A percentile compares a stretch with the other conserved stretches of the same genome.
Conservation (phyloP, 148 eudicot genomes). For the Silene conica region DNA sequence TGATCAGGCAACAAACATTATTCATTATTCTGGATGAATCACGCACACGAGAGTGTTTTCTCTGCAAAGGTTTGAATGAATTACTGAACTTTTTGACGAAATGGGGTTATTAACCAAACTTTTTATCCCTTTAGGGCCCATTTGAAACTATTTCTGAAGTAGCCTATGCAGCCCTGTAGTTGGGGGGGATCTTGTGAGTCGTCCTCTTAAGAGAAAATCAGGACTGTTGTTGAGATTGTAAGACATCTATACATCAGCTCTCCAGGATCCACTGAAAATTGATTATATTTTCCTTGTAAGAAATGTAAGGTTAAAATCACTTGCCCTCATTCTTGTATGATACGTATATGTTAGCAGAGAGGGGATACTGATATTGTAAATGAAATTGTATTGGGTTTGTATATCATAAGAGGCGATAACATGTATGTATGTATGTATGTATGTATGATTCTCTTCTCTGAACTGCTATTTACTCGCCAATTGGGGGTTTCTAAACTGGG, state of each 20-base stretch:
- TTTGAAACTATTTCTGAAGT: no score
- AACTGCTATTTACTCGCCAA: neutral
- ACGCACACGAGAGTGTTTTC: conserved; percentile 91
- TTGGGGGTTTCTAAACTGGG: neutral
- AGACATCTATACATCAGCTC: neutral
- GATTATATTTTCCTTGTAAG: no score
- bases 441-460: conserved; percentile 33
- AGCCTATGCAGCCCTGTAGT: no score
- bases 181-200: neutral
- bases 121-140: no score
- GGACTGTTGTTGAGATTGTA: neutral
- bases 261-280: neutral
- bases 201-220: neutral
- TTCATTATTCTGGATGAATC: conserved; percentile 98
- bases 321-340: neutral
- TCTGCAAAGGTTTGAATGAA: conserved; percentile 66
- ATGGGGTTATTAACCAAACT: no score
- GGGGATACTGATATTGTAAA: neutral
- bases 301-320: neutral
- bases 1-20: conserved; percentile 86
- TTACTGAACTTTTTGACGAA: no score
- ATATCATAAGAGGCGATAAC: conserved; percentile 89
- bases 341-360: neutral
- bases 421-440: no score
- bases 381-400: conserved; percentile 78